Evolutionary conservation across 2,329 filamentous ascomycete genomes (phyloP).

Genomic region (Coleophoma eucalyptorum): DNA sequence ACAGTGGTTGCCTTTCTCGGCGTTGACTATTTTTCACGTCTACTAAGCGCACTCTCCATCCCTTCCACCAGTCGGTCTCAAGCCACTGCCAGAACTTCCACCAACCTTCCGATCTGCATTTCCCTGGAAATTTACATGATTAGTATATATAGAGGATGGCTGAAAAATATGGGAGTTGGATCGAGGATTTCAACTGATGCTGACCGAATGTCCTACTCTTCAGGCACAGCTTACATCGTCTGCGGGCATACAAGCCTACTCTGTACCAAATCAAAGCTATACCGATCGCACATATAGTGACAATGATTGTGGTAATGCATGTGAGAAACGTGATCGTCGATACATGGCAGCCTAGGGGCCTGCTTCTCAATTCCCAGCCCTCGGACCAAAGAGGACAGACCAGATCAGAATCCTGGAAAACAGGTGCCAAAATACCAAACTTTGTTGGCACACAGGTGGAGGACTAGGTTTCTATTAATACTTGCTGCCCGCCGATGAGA

Average conservation of each 20-base stretch:
- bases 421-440: conserved; percentile 45
- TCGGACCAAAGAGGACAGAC: conserved; percentile 47
- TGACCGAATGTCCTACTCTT: too few species aligned
- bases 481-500: background rate
- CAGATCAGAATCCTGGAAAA: conserved; percentile 39
- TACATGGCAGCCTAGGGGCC: conserved; percentile 35
- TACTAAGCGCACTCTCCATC: conserved; percentile 11
- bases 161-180: too few species aligned
- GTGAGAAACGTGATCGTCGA: conserved; percentile 37
- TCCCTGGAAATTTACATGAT: conserved; percentile 2
- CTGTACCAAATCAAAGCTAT: background rate
- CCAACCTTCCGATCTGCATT: conserved; percentile 17
- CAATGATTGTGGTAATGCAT: conserved; percentile 27
- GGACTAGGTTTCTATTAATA: conserved; percentile 17
- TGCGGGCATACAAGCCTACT: too few species aligned
- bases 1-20: background rate
- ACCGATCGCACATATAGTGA: conserved; percentile 21
- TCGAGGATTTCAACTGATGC: too few species aligned
- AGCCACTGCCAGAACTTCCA: conserved; percentile 24
- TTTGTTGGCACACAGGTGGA: conserved; percentile 50
- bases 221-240: too few species aligned
- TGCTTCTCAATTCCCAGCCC: conserved; percentile 38
- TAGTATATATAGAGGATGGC: too few species aligned
- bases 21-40: conserved; percentile 4
- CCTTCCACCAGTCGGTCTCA: conserved; percentile 12